Conservation (phyloP, 176 grass and related monocot species). For the Rhipidocladum racemiflorum region DNA sequence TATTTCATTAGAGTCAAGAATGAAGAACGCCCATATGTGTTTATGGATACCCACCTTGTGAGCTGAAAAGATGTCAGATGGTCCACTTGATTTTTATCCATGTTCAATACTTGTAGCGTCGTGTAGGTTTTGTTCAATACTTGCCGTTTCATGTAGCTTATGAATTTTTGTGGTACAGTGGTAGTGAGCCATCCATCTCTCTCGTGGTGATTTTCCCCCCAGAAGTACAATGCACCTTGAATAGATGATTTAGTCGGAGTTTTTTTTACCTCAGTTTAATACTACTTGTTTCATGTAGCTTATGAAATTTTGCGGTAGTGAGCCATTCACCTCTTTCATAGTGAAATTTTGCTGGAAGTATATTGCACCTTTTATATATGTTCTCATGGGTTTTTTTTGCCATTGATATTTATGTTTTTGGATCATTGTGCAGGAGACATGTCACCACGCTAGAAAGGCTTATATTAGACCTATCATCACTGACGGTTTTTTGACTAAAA, state of each 20-base stretch:
- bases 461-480: too few species aligned
- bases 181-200: not conserved
- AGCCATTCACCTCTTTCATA: not conserved
- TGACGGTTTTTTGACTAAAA: too few species aligned
- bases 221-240: not conserved
- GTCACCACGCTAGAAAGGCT: too few species aligned
- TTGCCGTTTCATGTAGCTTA: not conserved
- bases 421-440: not conserved
- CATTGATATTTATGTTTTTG: not conserved
- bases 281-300: not conserved
- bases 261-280: not conserved
- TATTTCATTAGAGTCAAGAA: not conserved
- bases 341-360: not conserved
- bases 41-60: not conserved
- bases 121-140: not conserved
- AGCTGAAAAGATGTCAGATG: not conserved
- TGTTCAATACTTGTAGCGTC: not conserved
- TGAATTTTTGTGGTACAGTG: not conserved
- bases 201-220: not conserved
- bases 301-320: not conserved
- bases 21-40: not conserved
- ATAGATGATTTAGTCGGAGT: not conserved
- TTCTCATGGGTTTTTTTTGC: not conserved
- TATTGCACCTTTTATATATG: not conserved
- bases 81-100: not conserved